A percentile compares a stretch with the other conserved stretches of the same genome.
Evolutionary conservation across 495 filamentous ascomycete species (phyloP).

Genomic region (Cladorrhinum samala): DNA sequence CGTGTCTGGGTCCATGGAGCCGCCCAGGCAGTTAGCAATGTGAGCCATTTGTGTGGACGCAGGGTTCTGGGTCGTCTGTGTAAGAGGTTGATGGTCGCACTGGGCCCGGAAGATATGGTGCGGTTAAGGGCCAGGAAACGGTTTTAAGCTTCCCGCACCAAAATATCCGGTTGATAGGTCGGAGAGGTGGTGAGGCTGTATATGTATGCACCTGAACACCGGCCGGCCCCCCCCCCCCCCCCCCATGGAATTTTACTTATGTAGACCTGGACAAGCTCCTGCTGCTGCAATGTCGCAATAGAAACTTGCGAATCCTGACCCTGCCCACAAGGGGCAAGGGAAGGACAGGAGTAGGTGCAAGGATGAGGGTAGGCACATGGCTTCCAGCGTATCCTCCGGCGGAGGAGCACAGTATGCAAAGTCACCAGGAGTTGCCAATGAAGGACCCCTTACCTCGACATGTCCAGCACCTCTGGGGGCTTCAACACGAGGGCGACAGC

Average conservation of each 20-base stretch:
- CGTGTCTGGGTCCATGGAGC: conserved; percentile 25
- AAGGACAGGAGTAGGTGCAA: conserved; percentile 7
- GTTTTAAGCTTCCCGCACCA: conserved; percentile 15
- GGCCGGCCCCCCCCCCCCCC: conserved; percentile 7
- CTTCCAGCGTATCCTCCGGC: background rate
- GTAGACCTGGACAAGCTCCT: background rate
- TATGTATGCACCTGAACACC: conserved; percentile 27
- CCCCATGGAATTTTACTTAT: no score
- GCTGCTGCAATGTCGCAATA: conserved; percentile 3
- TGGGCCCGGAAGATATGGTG: conserved; percentile 23
- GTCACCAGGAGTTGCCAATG: conserved; percentile 2
- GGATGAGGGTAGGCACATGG: conserved; percentile 12
- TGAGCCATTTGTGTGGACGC: conserved; percentile 39
- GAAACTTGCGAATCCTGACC: conserved; percentile 6
- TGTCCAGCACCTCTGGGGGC: conserved; percentile 7
- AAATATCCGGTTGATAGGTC: conserved; percentile 23
- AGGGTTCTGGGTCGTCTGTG: conserved; percentile 16
- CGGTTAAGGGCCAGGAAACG: conserved; percentile 23
- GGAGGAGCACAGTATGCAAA: conserved; percentile 7
- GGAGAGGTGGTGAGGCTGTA: conserved; percentile 24
- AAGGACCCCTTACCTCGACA: conserved; percentile 12
- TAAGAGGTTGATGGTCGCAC: conserved; percentile 29
- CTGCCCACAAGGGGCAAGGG: conserved; percentile 11
- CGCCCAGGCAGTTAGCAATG: conserved; percentile 40
- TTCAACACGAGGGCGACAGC: conserved; percentile 22